phyloP scores from a whole-genome alignment of 805 yeast species.

The Myxozyma geophila region DNA sequence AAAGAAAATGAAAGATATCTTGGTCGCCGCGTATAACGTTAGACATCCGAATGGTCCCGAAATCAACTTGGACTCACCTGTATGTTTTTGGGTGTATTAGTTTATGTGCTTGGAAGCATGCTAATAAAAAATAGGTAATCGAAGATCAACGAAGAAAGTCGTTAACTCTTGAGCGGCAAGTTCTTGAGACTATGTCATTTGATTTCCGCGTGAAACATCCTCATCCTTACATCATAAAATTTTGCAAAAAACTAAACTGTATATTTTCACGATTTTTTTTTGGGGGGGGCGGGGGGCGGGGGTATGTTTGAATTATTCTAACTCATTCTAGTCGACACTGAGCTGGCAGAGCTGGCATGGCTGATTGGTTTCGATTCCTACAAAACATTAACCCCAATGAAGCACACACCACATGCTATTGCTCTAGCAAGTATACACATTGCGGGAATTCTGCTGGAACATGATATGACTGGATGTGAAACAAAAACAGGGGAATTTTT shows the following conservation, averaged over 20 bases:
- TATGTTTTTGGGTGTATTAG: slow-evolving; percentile 51
- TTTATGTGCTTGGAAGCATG: slow-evolving; percentile 20
- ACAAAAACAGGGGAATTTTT: neutral
- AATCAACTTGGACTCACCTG: slow-evolving; percentile 32
- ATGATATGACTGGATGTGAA: slow-evolving; percentile 4
- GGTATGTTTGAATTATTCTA: neutral
- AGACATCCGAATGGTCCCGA: slow-evolving; percentile 39
- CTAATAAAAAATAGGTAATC: slow-evolving; percentile 8
- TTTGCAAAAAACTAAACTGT: slow-evolving; percentile 50
- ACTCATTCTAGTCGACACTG: slow-evolving; percentile 26
- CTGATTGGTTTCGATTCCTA: slow-evolving; percentile 67
- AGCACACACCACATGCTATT: slow-evolving; percentile 70
- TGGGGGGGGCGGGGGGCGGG: no score
- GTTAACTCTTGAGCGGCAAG: slow-evolving; percentile 63
- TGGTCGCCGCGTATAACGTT: slow-evolving; percentile 55
- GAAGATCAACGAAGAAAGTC: slow-evolving; percentile 52
- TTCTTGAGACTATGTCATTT: slow-evolving; percentile 73
- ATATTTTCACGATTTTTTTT: neutral
- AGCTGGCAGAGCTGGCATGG: slow-evolving; percentile 64
- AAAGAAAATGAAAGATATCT: slow-evolving; percentile 68
- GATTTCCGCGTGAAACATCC: slow-evolving; percentile 70
- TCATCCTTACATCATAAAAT: slow-evolving; percentile 68
- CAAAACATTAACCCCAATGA: slow-evolving; percentile 65
- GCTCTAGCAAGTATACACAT: slow-evolving; percentile 66
- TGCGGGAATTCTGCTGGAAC: slow-evolving; percentile 53